Evolutionary conservation across 2,329 filamentous ascomycete genomes (phyloP), one percentile per base, ranked within the genome.

Genomic region (Plenodomus tracheiphilus): DNA sequence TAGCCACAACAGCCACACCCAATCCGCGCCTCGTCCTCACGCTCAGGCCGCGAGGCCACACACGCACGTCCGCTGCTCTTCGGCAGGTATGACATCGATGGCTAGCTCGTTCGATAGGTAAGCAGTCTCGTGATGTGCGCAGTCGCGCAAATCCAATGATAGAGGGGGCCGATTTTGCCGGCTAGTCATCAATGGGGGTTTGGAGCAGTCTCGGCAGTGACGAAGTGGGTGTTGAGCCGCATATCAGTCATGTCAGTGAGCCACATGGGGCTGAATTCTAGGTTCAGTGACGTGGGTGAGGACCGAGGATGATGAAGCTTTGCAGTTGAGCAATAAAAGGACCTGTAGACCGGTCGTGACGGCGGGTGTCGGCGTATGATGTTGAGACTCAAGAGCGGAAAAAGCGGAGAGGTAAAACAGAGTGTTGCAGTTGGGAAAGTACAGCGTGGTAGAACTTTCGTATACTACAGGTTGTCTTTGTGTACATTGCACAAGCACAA

Each of bases 1-100:
- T 49, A 61, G 58, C 59, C 58, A 62, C 59, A 51, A 17, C 46
- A 55, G 60, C 60, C 60, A 63, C 60, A 62, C 44, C 60, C 58
- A 64, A 63, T 64, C 60, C 51, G 30, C 25, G 50, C 13, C 9
- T 22, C 13, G 13, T 20, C 13, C 30, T 20, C n/a, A 11, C 28
- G 28, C 13, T 32, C 28, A 11, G 15, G 28, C 28, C 28, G 6
- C 13, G 28, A 32, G 11, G 28, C 28, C 28, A 15, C 28, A 32
- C 10, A 10, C 9, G 28, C 28, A 15, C 28, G 28, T 32, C 28
- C 40, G 43, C 46, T 45, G 39, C n/a, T 40, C 16, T 41, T 47
- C 13, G 7, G 56, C 54, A 56, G n/a, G 47, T 53, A 62, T 61
- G 61, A 62, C 59, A 61, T 53, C 50, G 39, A 17, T 39, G 22